These are phyloP conservation scores for Salicornia ramosissima DNA, from an alignment of 148 eudicot species.

Conservation along the genomic window DNA sequence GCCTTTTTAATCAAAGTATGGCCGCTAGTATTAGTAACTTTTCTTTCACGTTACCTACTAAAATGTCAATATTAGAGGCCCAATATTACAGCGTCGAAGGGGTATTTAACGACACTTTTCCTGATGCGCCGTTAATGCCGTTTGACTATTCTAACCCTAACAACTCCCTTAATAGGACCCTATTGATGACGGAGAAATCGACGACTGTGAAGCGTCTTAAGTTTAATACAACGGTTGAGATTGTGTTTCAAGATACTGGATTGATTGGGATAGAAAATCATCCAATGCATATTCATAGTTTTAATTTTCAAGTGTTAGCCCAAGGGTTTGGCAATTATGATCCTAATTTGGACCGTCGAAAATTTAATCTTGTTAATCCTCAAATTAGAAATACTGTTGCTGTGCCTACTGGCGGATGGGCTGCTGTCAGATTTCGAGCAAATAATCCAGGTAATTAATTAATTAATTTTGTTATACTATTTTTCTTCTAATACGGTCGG, in stretches of 20 bases:
- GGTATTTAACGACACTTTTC: slow-evolving; percentile 51
- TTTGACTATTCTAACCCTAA: slow-evolving; percentile 52
- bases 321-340: slow-evolving; percentile 70
- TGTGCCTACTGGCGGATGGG: slow-evolving; percentile 75
- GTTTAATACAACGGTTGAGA: slow-evolving; percentile 51
- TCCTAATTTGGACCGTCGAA: slow-evolving; percentile 23
- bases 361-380: slow-evolving; percentile 57
- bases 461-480: too few species aligned
- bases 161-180: slow-evolving; percentile 25
- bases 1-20: slow-evolving; percentile 31
- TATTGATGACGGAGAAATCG: slow-evolving; percentile 34
- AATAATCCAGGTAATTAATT: slow-evolving; percentile 61
- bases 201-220: slow-evolving; percentile 55
- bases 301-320: slow-evolving; percentile 58
- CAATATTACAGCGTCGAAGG: slow-evolving; percentile 33
- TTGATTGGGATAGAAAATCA: slow-evolving; percentile 52
- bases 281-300: slow-evolving; percentile 77
- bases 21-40: slow-evolving; percentile 60
- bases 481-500: too few species aligned
- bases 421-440: slow-evolving; percentile 50
- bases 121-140: slow-evolving; percentile 36
- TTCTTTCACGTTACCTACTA: slow-evolving; percentile 42
- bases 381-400: slow-evolving; percentile 59
- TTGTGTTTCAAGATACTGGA: slow-evolving; percentile 59
- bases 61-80: slow-evolving; percentile 48